phyloP scores from a whole-genome alignment of 768 basidiomycete species.

The Lactarius sanguifluus region DNA sequence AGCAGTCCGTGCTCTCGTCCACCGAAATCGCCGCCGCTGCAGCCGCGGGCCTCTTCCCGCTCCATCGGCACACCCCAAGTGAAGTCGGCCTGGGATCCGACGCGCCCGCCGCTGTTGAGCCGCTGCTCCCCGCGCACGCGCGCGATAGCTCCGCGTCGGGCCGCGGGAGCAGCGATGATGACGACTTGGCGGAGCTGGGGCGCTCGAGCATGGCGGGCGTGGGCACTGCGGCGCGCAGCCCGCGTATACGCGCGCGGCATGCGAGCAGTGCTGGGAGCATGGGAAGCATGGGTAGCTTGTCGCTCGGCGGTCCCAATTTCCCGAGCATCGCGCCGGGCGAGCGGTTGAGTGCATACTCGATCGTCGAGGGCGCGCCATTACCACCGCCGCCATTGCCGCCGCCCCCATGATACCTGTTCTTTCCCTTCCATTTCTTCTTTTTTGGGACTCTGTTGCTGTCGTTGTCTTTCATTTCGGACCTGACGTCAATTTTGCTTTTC shows the following conservation, averaged over 20 bases:
- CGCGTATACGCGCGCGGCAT: conserved; percentile 26
- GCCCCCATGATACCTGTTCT: neutral
- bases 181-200: conserved; percentile 8
- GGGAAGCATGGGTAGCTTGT: conserved; percentile 9
- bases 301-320: conserved; percentile 17
- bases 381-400: neutral
- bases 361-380: neutral
- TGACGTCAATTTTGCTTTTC: neutral
- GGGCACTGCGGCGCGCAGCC: conserved; percentile 43
- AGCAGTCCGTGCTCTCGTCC: conserved; percentile 6
- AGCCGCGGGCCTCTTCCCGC: conserved; percentile 6
- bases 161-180: conserved; percentile 32
- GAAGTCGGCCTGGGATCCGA: conserved; percentile 19
- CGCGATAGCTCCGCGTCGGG: conserved; percentile 30
- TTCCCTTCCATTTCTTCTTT: neutral
- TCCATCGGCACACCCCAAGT: conserved; percentile 17
- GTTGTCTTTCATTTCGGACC: neutral
- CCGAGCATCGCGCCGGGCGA: conserved; percentile 19
- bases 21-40: conserved; percentile 8
- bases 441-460: neutral
- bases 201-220: conserved; percentile 46
- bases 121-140: conserved; percentile 35
- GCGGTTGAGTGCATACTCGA: conserved; percentile 8
- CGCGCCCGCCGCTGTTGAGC: conserved; percentile 31
- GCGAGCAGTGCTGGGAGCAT: conserved; percentile 9